Evolutionary conservation across 2,329 filamentous ascomycete species (phyloP).

Genomic region (Fusarium siculi): DNA sequence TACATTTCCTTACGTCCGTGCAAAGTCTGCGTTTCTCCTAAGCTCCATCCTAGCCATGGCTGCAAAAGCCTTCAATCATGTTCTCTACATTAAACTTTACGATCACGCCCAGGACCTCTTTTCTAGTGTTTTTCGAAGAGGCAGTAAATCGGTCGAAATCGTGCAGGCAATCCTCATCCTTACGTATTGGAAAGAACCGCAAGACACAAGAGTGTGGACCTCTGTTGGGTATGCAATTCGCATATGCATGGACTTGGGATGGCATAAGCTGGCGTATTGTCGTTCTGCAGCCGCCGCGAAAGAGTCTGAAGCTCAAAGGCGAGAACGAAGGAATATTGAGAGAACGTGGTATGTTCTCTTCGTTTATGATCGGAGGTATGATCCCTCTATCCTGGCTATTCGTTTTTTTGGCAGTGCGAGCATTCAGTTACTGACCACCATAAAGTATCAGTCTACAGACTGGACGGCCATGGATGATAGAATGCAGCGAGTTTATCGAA

Average conservation of each 20-base stretch:
- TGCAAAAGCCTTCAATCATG: not conserved
- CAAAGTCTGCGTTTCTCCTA: not conserved
- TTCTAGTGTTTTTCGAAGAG: not conserved
- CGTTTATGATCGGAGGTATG: not conserved
- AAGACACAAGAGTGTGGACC: not conserved
- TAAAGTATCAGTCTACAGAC: not conserved
- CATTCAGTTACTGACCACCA: not conserved
- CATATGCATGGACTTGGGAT: not conserved
- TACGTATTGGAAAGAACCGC: not conserved
- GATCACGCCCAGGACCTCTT: not conserved
- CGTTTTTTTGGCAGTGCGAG: fast-evolving
- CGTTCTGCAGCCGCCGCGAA: fast-evolving
- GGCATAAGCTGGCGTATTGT: not conserved
- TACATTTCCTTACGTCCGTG: not conserved
- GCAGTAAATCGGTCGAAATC: not conserved
- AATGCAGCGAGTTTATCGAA: not conserved
- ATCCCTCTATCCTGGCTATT: no score
- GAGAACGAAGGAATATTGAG: not conserved
- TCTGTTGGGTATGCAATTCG: not conserved
- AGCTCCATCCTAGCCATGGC: not conserved
- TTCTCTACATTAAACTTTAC: not conserved
- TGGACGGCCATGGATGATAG: not conserved
- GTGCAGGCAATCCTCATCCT: not conserved
- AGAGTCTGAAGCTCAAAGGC: not conserved
- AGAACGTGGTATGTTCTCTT: not conserved